A percentile compares a stretch with the other conserved stretches of the same genome.
Evolutionary conservation across 768 basidiomycete genomes (phyloP).

Genomic region (Termitomyces bulborhizus): DNA sequence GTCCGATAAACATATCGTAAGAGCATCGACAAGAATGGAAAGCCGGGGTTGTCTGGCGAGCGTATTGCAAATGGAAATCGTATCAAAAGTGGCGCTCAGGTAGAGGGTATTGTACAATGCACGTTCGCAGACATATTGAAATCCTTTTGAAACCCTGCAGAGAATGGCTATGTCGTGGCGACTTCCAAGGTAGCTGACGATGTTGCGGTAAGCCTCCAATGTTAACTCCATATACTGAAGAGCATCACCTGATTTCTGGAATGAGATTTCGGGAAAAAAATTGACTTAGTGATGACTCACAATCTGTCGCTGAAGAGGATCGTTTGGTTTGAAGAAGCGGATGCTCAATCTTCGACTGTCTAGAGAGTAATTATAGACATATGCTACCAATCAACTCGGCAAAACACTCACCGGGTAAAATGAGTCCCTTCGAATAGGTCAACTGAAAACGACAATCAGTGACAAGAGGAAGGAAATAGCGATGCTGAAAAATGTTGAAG

Average conservation of each 20-base stretch:
- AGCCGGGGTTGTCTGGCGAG: conserved; percentile 41
- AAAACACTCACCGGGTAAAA: conserved; percentile 7
- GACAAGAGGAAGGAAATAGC: neutral
- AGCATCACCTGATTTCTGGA: conserved; percentile 33
- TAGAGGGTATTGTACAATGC: conserved; percentile 56
- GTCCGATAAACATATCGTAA: conserved; percentile 42
- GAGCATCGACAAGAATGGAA: conserved; percentile 44
- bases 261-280: neutral
- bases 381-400: neutral
- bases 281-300: conserved; percentile 15
- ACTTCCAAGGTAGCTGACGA: conserved; percentile 45
- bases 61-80: conserved; percentile 39
- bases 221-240: conserved; percentile 49
- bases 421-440: neutral
- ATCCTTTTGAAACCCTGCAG: conserved; percentile 51
- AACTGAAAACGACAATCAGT: conserved; percentile 1
- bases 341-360: conserved; percentile 4
- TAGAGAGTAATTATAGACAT: conserved; percentile 2
- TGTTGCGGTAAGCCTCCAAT: conserved; percentile 51
- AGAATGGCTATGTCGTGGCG: conserved; percentile 51
- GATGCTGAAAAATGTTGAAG: conserved; percentile 9
- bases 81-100: conserved; percentile 32
- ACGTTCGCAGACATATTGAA: conserved; percentile 48
- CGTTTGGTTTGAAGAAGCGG: conserved; percentile 12
- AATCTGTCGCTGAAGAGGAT: conserved; percentile 20